Evolutionary conservation across 805 yeast genomes (phyloP), one percentile per base, ranked within the genome.

Genomic region (Saccharomycopsis sp.): DNA sequence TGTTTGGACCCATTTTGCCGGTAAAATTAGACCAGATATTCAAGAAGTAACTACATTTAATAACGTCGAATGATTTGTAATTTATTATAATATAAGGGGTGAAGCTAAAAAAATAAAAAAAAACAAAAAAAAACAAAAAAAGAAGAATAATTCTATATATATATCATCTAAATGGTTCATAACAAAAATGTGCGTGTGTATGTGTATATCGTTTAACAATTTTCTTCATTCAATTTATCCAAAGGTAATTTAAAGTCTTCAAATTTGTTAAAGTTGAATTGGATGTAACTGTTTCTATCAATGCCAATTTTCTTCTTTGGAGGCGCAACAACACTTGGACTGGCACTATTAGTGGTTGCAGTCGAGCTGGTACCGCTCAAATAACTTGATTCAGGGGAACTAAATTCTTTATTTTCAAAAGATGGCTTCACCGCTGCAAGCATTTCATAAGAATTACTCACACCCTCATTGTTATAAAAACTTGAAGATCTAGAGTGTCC

Each of bases 241-340:
- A 20, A 32, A 6, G 23, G 33, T 9, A 20, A 17, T 24, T 38
- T 43, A 40, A 47, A 47, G 21, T 47, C 51, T n/a, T 47, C 51
- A 34, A 47, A 39, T 16, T 35, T 38, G 51, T 37, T 43, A 32
- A 38, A 47, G 35, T 41, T 39, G 33, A 47, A 47, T 26, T 47
- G 51, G 17, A 39, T 32, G 23, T 47, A 47, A 36, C 51, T 47
- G 34, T 47, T 47, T 38, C 51, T 38, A 27, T 43, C 43, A 16
- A 43, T 43, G 17, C 44, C 14, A 11, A 45, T 24, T 24, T 45
- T 40, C 28, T 45, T 45, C 41, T 41, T 45, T 13, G 23, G 39
- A 14, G 41, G 20, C 7, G 33, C 20, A 27, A 27, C 29, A 27
- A 27, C 8, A 39, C n/a, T 13, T 36, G 33, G 11, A 36, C 40